A percentile compares a stretch with the other conserved stretches of the same genome.
These are phyloP conservation scores for Gamsiella multidivaricata DNA, from an alignment of 192 early-diverging fungal species.

Conservation along the genomic window DNA sequence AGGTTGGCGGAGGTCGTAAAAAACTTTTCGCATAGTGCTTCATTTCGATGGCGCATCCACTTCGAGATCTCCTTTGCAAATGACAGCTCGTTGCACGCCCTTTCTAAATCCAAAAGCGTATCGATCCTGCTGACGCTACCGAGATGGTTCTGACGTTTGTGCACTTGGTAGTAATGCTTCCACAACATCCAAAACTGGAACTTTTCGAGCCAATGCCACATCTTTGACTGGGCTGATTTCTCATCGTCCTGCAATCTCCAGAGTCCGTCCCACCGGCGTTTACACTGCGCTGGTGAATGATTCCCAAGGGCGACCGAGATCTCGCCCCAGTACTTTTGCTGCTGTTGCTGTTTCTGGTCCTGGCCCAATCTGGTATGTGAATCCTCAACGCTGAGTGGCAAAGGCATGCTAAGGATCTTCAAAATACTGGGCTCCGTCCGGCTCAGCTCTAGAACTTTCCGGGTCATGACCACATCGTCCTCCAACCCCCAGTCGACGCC, in stretches of 20 bases:
- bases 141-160: not conserved
- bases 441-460: slow-evolving; percentile 19
- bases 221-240: slow-evolving; percentile 21
- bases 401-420: slow-evolving; percentile 9
- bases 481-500: slow-evolving; percentile 38
- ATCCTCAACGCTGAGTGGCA: not conserved
- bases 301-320: slow-evolving; percentile 30
- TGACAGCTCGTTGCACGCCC: slow-evolving; percentile 5
- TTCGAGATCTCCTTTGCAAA: slow-evolving; percentile 30
- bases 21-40: slow-evolving; percentile 20
- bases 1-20: slow-evolving; percentile 4
- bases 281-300: slow-evolving; percentile 38
- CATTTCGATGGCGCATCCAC: slow-evolving; percentile 38
- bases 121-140: not conserved
- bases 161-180: slow-evolving; percentile 12
- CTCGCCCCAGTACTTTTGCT: slow-evolving; percentile 23
- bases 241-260: slow-evolving; percentile 14
- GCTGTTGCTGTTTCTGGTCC: not conserved
- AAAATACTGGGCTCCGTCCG: not conserved
- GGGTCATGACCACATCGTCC: slow-evolving; percentile 43
- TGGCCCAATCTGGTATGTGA: not conserved
- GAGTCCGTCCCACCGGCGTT: slow-evolving; percentile 38
- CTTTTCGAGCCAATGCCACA: slow-evolving; percentile 34
- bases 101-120: not conserved
- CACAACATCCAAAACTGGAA: slow-evolving; percentile 50